These are phyloP conservation scores for Lepiota venenata DNA, from an alignment of 768 basidiomycete species.

Conservation along the genomic window DNA sequence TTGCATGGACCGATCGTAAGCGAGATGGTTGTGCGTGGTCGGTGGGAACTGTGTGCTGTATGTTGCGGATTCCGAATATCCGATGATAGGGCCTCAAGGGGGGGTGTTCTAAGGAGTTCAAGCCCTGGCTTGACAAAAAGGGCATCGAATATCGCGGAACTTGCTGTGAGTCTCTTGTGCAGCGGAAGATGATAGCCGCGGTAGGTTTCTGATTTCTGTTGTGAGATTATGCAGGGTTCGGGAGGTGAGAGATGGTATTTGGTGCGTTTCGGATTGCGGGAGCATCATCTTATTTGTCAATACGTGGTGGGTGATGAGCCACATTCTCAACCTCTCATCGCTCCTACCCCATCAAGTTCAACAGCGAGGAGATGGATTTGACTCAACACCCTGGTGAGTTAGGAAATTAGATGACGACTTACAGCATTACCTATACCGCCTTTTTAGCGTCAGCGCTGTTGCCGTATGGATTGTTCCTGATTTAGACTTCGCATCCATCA, in stretches of 20 bases:
- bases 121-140: background rate
- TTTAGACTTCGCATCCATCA: background rate
- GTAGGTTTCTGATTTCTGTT: too few relatives aligned
- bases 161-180: too few relatives aligned
- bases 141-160: too few relatives aligned
- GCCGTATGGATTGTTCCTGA: background rate
- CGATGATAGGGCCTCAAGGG: background rate
- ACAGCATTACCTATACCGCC: too few relatives aligned
- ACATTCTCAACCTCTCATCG: background rate
- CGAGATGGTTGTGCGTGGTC: background rate
- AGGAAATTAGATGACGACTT: conserved; percentile 1
- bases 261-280: background rate
- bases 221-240: too few relatives aligned
- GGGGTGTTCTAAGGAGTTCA: background rate
- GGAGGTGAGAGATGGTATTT: too few relatives aligned
- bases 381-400: background rate
- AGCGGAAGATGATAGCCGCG: too few relatives aligned
- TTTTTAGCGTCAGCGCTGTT: background rate
- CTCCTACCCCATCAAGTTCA: background rate
- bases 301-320: background rate
- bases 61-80: background rate
- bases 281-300: background rate
- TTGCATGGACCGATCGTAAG: background rate
- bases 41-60: background rate
- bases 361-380: background rate